These are phyloP conservation scores for Ricinus communis DNA, from an alignment of 345 rosid species.

Conservation along the genomic window DNA sequence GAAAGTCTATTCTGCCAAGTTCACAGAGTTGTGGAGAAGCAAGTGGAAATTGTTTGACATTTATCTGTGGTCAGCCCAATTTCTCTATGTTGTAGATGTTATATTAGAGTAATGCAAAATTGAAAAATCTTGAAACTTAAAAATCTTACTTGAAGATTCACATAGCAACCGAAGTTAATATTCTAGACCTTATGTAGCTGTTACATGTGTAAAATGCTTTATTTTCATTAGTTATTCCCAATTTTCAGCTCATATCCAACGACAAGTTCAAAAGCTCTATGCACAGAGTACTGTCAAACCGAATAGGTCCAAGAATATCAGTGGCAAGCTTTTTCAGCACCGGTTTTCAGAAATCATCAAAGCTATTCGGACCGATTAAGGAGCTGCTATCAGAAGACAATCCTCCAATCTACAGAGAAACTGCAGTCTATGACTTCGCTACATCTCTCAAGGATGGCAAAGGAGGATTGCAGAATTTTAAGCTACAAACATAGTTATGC, in stretches of 20 bases:
- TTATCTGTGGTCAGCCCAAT: too few relatives aligned
- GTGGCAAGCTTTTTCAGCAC: conserved; percentile 20
- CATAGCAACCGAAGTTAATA: too few relatives aligned
- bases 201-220: too few relatives aligned
- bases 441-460: not conserved
- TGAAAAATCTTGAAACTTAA: too few relatives aligned
- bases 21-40: too few relatives aligned
- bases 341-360: not conserved
- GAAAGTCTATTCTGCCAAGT: too few relatives aligned
- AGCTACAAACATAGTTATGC: not conserved
- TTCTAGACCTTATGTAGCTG: too few relatives aligned
- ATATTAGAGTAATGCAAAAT: too few relatives aligned
- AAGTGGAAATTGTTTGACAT: too few relatives aligned
- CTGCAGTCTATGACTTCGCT: conserved; percentile 10
- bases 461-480: conserved; percentile 9
- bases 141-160: too few relatives aligned
- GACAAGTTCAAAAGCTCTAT: conserved; percentile 20
- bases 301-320: conserved; percentile 15
- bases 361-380: conserved; percentile 19
- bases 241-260: conserved; percentile 27
- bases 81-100: too few relatives aligned
- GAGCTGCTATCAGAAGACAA: conserved; percentile 26
- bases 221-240: too few relatives aligned
- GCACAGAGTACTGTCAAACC: conserved; percentile 18
- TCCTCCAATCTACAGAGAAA: conserved; percentile 20